A percentile compares a stretch with the other conserved stretches of the same genome.
phyloP scores from a whole-genome alignment of 805 yeast genomes.

The Schwanniomyces vanrijiae region DNA sequence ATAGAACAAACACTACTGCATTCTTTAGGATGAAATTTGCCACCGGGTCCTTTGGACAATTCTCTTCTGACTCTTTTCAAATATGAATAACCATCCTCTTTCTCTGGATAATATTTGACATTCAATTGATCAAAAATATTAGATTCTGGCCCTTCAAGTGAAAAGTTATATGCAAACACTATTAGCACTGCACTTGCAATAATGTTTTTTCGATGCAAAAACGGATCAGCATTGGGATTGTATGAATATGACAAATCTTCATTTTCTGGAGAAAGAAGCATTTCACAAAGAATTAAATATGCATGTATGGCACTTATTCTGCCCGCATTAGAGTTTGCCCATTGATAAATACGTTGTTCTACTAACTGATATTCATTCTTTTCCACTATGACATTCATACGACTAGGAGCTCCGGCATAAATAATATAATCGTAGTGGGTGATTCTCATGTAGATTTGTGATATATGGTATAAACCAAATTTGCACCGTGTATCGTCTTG shows the following conservation, averaged over 20 bases:
- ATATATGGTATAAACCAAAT: slow-evolving; percentile 24
- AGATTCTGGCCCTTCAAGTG: slow-evolving; percentile 48
- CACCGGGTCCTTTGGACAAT: slow-evolving; percentile 32
- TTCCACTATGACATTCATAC: slow-evolving; percentile 57
- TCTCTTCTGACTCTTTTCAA: slow-evolving; percentile 48
- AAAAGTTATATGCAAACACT: slow-evolving; percentile 54
- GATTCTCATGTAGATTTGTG: slow-evolving; percentile 27
- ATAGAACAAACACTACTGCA: slow-evolving; percentile 20
- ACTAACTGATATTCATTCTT: slow-evolving; percentile 49
- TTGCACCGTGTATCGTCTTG: slow-evolving; percentile 23
- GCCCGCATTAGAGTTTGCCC: slow-evolving; percentile 51
- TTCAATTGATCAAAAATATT: slow-evolving; percentile 21
- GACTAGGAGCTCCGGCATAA: slow-evolving; percentile 32
- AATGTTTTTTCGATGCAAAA: slow-evolving; percentile 38
- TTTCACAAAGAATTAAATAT: slow-evolving; percentile 59
- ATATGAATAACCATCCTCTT: slow-evolving; percentile 52
- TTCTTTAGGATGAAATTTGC: slow-evolving; percentile 8
- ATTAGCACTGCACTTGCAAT: slow-evolving; percentile 42
- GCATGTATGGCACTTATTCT: slow-evolving; percentile 59
- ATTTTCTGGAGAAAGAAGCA: slow-evolving; percentile 56
- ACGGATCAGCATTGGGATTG: slow-evolving; percentile 52
- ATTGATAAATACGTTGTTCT: slow-evolving; percentile 48
- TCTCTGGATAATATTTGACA: slow-evolving; percentile 24
- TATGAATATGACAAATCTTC: slow-evolving; percentile 45
- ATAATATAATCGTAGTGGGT: slow-evolving; percentile 30